Conservation (phyloP, 495 filamentous ascomycete species). For the Penicillium argentinense region DNA sequence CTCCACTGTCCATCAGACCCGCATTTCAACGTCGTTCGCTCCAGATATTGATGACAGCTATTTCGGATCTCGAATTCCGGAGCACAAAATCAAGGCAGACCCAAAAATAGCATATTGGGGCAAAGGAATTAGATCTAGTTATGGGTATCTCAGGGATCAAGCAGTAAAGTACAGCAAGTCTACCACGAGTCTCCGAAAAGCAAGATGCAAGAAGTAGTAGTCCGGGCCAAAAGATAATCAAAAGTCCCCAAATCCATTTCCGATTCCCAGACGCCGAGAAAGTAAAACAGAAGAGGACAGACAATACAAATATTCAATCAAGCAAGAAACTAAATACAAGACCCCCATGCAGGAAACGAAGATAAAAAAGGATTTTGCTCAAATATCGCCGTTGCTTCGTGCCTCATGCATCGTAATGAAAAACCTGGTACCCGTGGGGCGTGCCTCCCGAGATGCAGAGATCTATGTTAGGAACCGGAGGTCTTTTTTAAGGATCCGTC, state of each 20-base stretch:
- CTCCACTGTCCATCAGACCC: slow-evolving; percentile 7
- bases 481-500: slow-evolving; percentile 7
- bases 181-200: slow-evolving; percentile 25
- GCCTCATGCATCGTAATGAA: slow-evolving; percentile 24
- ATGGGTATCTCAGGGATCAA: slow-evolving; percentile 33
- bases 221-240: neutral
- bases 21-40: slow-evolving; percentile 11
- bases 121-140: slow-evolving; percentile 18
- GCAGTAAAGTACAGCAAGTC: slow-evolving; percentile 31
- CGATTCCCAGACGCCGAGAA: slow-evolving; percentile 13
- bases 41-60: too few relatives aligned
- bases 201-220: slow-evolving; percentile 7
- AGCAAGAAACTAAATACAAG: neutral
- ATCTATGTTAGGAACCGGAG: slow-evolving; percentile 15
- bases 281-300: neutral
- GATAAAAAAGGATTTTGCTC: slow-evolving; percentile 11
- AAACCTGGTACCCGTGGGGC: slow-evolving; percentile 4
- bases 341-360: slow-evolving; percentile 3
- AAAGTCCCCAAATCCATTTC: slow-evolving; percentile 12
- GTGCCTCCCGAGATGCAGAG: slow-evolving; percentile 4
- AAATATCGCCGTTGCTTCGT: slow-evolving; percentile 20
- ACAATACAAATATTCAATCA: slow-evolving; percentile 5
- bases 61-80: slow-evolving; percentile 1
- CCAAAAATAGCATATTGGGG: neutral
- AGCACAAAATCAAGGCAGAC: neutral